Conservation (phyloP, 192 early-diverging fungal genomes). For the Nowakowskiella sp. region DNA sequence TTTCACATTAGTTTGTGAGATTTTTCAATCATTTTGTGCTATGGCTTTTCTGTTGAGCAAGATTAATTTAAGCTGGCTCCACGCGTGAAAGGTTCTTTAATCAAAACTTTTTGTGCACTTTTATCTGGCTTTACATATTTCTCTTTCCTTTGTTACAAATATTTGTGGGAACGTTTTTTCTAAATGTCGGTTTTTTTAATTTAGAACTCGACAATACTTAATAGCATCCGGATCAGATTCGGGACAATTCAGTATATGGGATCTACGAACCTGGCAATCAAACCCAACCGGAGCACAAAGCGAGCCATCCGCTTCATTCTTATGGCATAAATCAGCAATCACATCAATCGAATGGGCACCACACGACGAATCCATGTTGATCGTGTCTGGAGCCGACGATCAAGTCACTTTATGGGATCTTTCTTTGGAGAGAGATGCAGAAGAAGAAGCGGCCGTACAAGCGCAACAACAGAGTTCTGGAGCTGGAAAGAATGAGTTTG, state of each 20-base stretch:
- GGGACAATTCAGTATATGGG: slow-evolving; percentile 93
- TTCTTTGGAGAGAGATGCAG: slow-evolving; percentile 90
- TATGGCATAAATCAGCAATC: slow-evolving; percentile 86
- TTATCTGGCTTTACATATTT: slow-evolving; percentile 22
- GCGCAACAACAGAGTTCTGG: slow-evolving; percentile 40
- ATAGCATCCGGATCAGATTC: slow-evolving; percentile 89
- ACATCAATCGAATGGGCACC: slow-evolving; percentile 98
- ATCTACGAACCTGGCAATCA: slow-evolving; percentile 61
- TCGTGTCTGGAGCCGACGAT: slow-evolving; percentile 87
- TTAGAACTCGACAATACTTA: slow-evolving; percentile 64
- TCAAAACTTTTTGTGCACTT: slow-evolving; percentile 19
- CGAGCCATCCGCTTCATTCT: slow-evolving; percentile 81
- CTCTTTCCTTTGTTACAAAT: not conserved
- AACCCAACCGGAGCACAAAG: slow-evolving; percentile 38
- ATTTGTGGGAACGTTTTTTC: slow-evolving; percentile 5
- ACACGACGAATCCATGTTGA: slow-evolving; percentile 82
- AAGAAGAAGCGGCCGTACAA: slow-evolving; percentile 77
- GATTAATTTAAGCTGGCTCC: slow-evolving; percentile 19
- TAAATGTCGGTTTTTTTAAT: not conserved
- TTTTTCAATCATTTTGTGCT: slow-evolving; percentile 19
- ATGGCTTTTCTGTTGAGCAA: slow-evolving; percentile 22
- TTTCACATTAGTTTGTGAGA: too few relatives aligned
- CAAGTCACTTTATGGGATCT: slow-evolving; percentile 97
- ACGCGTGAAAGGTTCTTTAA: slow-evolving; percentile 9
- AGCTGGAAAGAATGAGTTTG: slow-evolving; percentile 49